Base-by-base conservation (phyloP, 192 early-diverging fungal genomes). In the Podila minutissima region DNA sequence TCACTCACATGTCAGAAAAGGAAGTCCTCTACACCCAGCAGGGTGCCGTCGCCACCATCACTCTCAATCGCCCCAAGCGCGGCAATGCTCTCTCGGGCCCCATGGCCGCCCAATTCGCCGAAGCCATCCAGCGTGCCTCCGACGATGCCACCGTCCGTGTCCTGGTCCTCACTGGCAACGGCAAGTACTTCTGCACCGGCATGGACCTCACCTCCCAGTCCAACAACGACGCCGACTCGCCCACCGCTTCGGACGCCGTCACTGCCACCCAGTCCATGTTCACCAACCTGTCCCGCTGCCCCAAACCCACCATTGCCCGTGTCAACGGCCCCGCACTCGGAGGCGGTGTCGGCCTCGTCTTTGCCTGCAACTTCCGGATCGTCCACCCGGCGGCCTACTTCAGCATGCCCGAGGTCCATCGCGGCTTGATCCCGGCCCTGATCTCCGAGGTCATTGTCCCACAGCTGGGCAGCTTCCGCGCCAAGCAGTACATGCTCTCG, bases 251-350 rank as follows among this genome's bases (percentile, higher is more conserved):
- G 13, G 64, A 84, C 19, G 63, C 74, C n/a, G 71, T 77, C 24
- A 62, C 82, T 72, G 74, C 38, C 46, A 83, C 57, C 49, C 82
- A 64, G 82, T 81, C 50, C 26, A 70, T 91, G 62, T 92, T 85
- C 71, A 69, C 84, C 9, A 77, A 70, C 22, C 57, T 92, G 3
- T 72, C 83, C 13, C 48, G 62, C 7, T 89, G 76, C 46, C 85
- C 86, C 1, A 88, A 90, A 64, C 85, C 85, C 13, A 76, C 86
- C 19, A 83, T 92, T 62, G 89, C 86, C 20, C 79, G 83, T 38
- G 70, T 92, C 48, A 89, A 92, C 72, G 91, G 91, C n/a, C 89
- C 90, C 12, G 89, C 84, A 9, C 78, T 92, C 22, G 91, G 89
- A 32, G 91, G 91, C 20, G 91, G 91, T 24, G 84, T 89, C 20